Conservation (phyloP, 1,139 yeast genomes). For the Lodderomyces theae region DNA sequence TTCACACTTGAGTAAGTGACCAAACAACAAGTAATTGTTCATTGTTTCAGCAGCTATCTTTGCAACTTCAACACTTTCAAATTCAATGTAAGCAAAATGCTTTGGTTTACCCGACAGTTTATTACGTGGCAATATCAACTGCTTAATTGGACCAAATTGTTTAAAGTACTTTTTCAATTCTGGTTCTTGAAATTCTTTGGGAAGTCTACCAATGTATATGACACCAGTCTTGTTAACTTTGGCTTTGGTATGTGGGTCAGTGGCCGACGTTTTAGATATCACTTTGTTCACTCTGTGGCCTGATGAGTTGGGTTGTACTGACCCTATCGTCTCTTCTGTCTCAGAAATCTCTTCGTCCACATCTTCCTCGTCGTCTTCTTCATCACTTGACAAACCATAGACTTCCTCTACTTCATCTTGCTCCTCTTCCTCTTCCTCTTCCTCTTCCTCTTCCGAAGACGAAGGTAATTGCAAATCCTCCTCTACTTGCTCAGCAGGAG, state of each 20-base stretch:
- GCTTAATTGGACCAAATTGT: constrained; percentile 83
- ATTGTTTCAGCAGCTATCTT: constrained; percentile 88
- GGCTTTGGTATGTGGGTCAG: constrained; percentile 11
- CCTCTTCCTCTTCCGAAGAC: constrained; percentile 24
- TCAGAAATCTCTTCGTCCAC: constrained; percentile 14
- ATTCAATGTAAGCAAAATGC: constrained; percentile 91
- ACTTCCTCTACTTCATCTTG: constrained; percentile 21
- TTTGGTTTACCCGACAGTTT: constrained; percentile 88
- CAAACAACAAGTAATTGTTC: constrained; percentile 89
- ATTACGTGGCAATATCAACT: constrained; percentile 81
- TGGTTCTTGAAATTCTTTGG: constrained; percentile 85
- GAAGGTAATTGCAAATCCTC: constrained; percentile 30
- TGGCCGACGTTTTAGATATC: constrained; percentile 14
- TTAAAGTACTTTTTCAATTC: constrained; percentile 78
- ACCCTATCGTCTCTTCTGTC: constrained; percentile 13
- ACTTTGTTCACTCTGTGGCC: constrained; percentile 31
- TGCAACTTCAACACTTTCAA: constrained; percentile 72
- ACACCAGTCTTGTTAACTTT: constrained; percentile 50
- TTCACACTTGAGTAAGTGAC: constrained; percentile 75
- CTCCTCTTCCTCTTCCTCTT: constrained; percentile 23
- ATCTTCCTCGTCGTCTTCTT: constrained; percentile 14
- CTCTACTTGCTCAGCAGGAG: constrained; percentile 15
- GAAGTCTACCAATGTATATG: constrained; percentile 86
- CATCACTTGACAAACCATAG: constrained; percentile 22
- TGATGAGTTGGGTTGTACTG: constrained; percentile 11